Evolutionary conservation across 106 monocot genomes (phyloP).

Genomic region (Ottelia alismoides): DNA sequence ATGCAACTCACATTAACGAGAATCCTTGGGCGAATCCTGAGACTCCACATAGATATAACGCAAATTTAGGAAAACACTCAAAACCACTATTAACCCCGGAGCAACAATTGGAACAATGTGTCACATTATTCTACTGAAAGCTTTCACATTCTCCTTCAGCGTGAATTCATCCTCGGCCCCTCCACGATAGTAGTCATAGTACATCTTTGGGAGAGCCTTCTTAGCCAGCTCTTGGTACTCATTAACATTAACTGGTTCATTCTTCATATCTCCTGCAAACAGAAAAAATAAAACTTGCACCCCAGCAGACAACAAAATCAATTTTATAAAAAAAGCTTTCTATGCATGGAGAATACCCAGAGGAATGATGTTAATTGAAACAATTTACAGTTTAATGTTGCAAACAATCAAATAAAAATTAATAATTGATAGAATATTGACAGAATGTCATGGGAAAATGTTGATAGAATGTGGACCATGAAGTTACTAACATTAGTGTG

Average conservation of each 20-base stretch:
- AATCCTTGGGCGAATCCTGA: conserved; percentile 26
- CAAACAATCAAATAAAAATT: too few species aligned
- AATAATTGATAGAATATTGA: too few species aligned
- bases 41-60: background rate
- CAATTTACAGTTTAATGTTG: too few species aligned
- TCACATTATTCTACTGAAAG: conserved; percentile 70
- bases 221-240: conserved; percentile 67
- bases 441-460: too few species aligned
- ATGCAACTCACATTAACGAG: conserved; percentile 50
- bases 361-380: too few species aligned
- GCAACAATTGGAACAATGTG: background rate
- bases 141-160: conserved; percentile 57
- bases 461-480: too few species aligned
- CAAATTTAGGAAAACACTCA: background rate
- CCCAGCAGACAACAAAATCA: too few species aligned
- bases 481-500: too few species aligned
- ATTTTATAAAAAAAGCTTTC: too few species aligned
- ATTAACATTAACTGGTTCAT: conserved; percentile 40
- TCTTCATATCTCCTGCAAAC: too few species aligned
- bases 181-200: conserved; percentile 56
- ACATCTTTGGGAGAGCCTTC: conserved; percentile 59
- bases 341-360: too few species aligned
- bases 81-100: background rate
- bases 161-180: conserved; percentile 80
- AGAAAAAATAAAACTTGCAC: too few species aligned